Conservation (phyloP, 441 rosid species). For the Arabidopsis lyrata region DNA sequence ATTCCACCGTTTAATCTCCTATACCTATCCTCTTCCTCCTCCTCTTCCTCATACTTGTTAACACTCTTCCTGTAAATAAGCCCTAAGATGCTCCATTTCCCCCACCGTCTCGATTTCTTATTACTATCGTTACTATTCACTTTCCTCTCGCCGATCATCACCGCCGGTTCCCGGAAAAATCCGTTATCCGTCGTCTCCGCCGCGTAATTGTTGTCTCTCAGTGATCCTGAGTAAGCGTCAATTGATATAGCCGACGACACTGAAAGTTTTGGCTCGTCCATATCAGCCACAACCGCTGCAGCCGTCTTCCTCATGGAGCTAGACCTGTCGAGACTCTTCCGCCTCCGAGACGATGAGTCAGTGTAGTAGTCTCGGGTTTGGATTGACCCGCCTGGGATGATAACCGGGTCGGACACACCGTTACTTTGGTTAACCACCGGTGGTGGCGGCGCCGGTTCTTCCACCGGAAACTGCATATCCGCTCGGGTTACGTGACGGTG, state of each 20-base stretch:
- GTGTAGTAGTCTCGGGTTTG: conserved; percentile 95
- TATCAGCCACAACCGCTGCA: conserved; percentile 85
- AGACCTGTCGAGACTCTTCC: conserved; percentile 94
- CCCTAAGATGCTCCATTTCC: conserved; percentile 93
- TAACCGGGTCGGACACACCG: conserved; percentile 54
- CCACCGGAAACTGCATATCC: conserved; percentile 92
- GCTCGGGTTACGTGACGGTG: conserved; percentile 64
- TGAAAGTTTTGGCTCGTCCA: conserved; percentile 74
- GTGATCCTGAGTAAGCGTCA: conserved; percentile 72
- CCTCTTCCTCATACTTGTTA: conserved; percentile 86
- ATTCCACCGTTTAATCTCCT: conserved; percentile 68
- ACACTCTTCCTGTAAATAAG: conserved; percentile 77
- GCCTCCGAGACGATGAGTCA: conserved; percentile 82
- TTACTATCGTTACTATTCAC: conserved; percentile 47
- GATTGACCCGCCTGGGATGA: conserved; percentile 82
- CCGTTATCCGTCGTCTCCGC: conserved; percentile 76
- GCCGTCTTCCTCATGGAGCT: conserved; percentile 87
- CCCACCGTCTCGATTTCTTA: conserved; percentile 91
- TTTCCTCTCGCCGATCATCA: conserved; percentile 64
- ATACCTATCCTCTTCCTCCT: conserved; percentile 62
- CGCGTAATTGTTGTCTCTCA: conserved; percentile 62
- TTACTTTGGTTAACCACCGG: conserved; percentile 49
- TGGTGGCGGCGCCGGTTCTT: conserved; percentile 54
- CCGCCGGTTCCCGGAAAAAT: conserved; percentile 60
- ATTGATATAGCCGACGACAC: conserved; percentile 70